Evolutionary conservation across 2,329 filamentous ascomycete species (phyloP).

Genomic region (Fusarium sp.): DNA sequence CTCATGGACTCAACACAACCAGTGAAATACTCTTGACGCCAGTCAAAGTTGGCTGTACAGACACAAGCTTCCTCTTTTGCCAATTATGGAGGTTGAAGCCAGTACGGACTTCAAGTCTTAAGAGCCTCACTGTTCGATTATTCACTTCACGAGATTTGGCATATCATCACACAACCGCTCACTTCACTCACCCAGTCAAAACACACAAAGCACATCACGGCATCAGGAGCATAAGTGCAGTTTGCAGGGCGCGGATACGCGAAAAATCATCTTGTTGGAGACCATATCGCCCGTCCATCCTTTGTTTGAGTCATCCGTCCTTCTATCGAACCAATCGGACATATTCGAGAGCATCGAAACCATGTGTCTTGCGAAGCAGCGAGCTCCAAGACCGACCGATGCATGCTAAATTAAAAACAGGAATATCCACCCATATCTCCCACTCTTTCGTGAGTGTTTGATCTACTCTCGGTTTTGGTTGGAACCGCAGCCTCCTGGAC

Average conservation of each 20-base stretch:
- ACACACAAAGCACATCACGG: neutral
- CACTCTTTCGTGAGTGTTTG: slow-evolving; percentile 28
- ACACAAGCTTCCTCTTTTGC: neutral
- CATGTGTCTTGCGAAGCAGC: slow-evolving; percentile 33
- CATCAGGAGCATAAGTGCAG: neutral
- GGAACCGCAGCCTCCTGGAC: slow-evolving; percentile 23
- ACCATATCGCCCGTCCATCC: slow-evolving; percentile 41
- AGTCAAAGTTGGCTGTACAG: neutral
- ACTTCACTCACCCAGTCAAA: neutral
- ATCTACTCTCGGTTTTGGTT: slow-evolving; percentile 32
- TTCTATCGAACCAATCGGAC: slow-evolving; percentile 40
- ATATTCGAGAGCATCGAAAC: slow-evolving; percentile 37
- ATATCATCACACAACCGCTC: neutral
- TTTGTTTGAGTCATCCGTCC: slow-evolving; percentile 40
- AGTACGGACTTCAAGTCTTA: no score
- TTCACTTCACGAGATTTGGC: neutral
- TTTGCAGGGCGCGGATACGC: slow-evolving; percentile 12
- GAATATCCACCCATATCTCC: slow-evolving; percentile 38
- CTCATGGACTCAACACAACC: neutral
- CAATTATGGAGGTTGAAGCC: no score
- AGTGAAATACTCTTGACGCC: neutral
- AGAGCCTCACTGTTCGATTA: neutral
- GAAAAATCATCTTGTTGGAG: slow-evolving; percentile 44
- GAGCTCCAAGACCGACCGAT: slow-evolving; percentile 39
- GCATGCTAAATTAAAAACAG: slow-evolving; percentile 47